These are phyloP conservation scores for Ganoderma leucocontextum DNA, from an alignment of 1,284 basidiomycete species.

Conservation along the genomic window DNA sequence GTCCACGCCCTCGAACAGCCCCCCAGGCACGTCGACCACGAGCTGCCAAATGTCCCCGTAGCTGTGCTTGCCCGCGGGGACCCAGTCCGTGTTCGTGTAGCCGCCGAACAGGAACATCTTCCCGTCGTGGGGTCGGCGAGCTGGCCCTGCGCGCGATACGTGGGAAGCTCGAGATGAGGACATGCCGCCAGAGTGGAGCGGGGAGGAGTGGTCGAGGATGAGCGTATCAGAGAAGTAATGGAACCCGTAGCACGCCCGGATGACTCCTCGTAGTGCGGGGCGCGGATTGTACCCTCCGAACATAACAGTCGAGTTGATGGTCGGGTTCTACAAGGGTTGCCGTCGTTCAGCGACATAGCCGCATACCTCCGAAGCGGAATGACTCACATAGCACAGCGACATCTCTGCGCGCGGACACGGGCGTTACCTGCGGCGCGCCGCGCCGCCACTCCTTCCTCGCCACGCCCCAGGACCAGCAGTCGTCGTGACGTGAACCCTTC, in stretches of 20 bases:
- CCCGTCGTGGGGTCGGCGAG: slow-evolving; percentile 44
- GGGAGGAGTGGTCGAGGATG: slow-evolving; percentile 39
- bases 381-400: slow-evolving; percentile 46
- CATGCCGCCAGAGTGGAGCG: slow-evolving; percentile 40
- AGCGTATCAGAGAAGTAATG: slow-evolving; percentile 49
- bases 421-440: slow-evolving; percentile 48
- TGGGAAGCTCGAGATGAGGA: slow-evolving; percentile 45
- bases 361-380: neutral
- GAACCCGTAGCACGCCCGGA: slow-evolving; percentile 39
- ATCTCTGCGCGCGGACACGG: slow-evolving; percentile 49
- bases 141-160: slow-evolving; percentile 42
- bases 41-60: slow-evolving; percentile 53
- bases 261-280: slow-evolving; percentile 36
- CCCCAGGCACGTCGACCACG: slow-evolving; percentile 45
- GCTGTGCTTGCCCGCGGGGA: slow-evolving; percentile 42
- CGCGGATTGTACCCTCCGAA: slow-evolving; percentile 51
- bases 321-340: slow-evolving; percentile 42
- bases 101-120: slow-evolving; percentile 49
- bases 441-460: slow-evolving; percentile 45
- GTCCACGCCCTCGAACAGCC: slow-evolving; percentile 46
- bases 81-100: slow-evolving; percentile 47
- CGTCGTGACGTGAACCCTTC: slow-evolving; percentile 45
- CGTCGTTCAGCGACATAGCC: neutral
- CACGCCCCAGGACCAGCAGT: slow-evolving; percentile 52
- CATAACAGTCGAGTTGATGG: slow-evolving; percentile 46